phyloP scores from a whole-genome alignment of 164 flowering plant species.

The Aristolochia contorta region DNA sequence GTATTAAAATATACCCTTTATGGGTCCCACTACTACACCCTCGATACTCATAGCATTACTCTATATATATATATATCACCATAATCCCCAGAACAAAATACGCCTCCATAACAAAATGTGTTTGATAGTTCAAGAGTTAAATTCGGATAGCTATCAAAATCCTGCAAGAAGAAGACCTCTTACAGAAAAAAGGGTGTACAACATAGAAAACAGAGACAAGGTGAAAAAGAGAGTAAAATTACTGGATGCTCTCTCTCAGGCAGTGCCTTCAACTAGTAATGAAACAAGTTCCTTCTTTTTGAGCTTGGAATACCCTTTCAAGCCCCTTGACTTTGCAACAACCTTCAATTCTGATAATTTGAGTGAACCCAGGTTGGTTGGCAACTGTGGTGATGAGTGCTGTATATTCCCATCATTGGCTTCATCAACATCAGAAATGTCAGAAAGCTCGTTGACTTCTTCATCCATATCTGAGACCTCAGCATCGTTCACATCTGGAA shows the following conservation, averaged over 20 bases:
- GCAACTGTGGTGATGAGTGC: conserved; percentile 15
- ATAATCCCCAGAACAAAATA: too few relatives aligned
- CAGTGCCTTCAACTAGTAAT: conserved; percentile 31
- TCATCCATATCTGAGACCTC: conserved; percentile 19
- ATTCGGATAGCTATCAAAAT: too few relatives aligned
- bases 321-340: conserved; percentile 76
- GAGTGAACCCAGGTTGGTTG: conserved; percentile 37
- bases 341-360: conserved; percentile 64
- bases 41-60: too few relatives aligned
- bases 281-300: conserved; percentile 69
- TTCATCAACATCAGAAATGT: conserved; percentile 29
- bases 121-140: too few relatives aligned
- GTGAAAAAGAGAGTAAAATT: too few relatives aligned
- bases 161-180: too few relatives aligned
- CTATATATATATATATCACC: too few relatives aligned
- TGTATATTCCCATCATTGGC: conserved; percentile 17
- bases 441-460: conserved; percentile 11
- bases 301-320: conserved; percentile 80
- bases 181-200: too few relatives aligned
- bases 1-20: too few relatives aligned
- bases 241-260: conserved; percentile 11
- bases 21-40: too few relatives aligned
- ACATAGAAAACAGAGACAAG: too few relatives aligned
- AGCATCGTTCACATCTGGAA: neutral
- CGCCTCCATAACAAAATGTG: too few relatives aligned